Evolutionary conservation across 1,284 basidiomycete species (phyloP), one percentile per base, ranked within the genome.

Genomic region (Xerocomus minutiporus): DNA sequence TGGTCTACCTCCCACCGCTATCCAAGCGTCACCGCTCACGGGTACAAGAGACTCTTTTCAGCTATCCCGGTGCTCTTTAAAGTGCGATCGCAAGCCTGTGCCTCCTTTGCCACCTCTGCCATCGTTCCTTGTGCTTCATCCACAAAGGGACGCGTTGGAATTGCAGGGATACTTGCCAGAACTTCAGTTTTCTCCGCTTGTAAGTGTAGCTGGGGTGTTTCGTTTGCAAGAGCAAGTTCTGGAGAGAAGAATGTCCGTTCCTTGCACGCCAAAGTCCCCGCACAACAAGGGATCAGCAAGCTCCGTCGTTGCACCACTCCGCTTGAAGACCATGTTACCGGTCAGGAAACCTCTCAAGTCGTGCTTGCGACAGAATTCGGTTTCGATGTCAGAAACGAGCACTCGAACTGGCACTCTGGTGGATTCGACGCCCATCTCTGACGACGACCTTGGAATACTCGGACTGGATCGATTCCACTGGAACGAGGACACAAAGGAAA

Each of bases 21-120:
- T 46, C 47, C 11, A 36, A 17, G 15, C 20, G 1, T 68, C 68
- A 2, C 65, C 67, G 28, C 53, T 68, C 9, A 56, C 52, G 50
- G 57, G 59, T 2, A 40, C 57, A 5, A 55, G 67, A 25, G 68
- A 70, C 28, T 70, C 65, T 32, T 42, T 70, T 23, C 68, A 68
- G 53, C 31, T 67, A 9, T 56, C 61, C 1, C 58, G 47, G 35
- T 53, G 46, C 2, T 53, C 62, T 3, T 50, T 55, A 34, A 63
- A 44, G 41, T 46, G 17, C 25, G 1, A 46, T 32, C 53, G 65
- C 39, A 57, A 43, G 28, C 57, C 65, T 25, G 40, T 50, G 0
- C 57, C 59, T 23, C 57, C 57, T 9, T 31, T 68, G 38, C 67
- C 65, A 6, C 44, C 54, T 20, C 38, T 67, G 8, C 60, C 64